Evolutionary conservation across 2,329 filamentous ascomycete genomes (phyloP).

Genomic region (Aspergillus sp.): DNA sequence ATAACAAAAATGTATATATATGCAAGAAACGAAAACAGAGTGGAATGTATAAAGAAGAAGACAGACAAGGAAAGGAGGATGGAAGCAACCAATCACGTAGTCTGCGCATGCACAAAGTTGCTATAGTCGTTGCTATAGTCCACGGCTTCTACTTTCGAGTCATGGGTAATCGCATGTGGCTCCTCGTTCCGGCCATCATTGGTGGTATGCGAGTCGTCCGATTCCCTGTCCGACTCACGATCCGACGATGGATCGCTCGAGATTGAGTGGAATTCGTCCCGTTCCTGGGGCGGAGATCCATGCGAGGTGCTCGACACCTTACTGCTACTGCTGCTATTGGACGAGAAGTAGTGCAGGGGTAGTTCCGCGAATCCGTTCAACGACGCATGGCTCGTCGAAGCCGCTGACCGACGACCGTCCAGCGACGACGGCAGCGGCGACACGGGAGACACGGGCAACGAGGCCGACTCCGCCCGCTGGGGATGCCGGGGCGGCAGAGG

Average conservation of each 20-base stretch:
- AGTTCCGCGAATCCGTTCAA: constrained; percentile 12
- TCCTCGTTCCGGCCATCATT: background rate
- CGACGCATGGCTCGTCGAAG: constrained; percentile 15
- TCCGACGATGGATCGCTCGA: constrained; percentile 28
- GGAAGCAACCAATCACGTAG: background rate
- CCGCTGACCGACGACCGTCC: constrained; percentile 13
- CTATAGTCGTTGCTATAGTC: background rate
- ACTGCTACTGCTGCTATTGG: background rate
- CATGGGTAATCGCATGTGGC: background rate
- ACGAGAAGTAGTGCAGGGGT: constrained; percentile 7
- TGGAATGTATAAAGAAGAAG: background rate
- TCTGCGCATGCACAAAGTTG: background rate
- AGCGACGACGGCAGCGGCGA: constrained; percentile 18
- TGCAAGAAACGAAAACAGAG: background rate
- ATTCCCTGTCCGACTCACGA: background rate
- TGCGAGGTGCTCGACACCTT: constrained; percentile 7
- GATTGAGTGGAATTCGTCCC: constrained; percentile 37
- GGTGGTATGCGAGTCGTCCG: background rate
- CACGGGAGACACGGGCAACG: constrained; percentile 15
- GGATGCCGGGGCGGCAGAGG: constrained; percentile 72
- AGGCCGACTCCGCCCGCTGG: constrained; percentile 38
- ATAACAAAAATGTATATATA: background rate
- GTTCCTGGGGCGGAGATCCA: constrained; percentile 15
- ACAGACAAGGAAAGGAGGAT: background rate
- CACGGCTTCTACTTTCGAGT: background rate